A percentile compares a stretch with the other conserved stretches of the same genome.
Conservation (phyloP, 176 grass and related monocot species). For the Phoenix roebelenii region DNA sequence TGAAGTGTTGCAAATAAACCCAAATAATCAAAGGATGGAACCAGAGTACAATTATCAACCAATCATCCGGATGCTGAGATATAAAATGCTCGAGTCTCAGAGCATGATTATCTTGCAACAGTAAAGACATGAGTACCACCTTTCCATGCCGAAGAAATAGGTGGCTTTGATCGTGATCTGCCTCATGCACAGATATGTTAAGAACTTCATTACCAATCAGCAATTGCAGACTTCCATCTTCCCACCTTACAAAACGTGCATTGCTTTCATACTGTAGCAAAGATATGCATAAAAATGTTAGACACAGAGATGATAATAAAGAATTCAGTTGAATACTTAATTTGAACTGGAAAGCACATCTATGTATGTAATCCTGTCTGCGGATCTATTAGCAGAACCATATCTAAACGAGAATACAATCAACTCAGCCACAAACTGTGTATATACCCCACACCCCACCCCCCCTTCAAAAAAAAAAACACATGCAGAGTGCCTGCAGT, state of each 20-base stretch:
- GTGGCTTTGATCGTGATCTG: conserved; percentile 85
- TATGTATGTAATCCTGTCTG: too few relatives aligned
- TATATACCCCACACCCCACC: too few relatives aligned
- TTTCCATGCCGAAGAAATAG: conserved; percentile 85
- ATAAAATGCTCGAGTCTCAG: neutral
- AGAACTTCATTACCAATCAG: conserved; percentile 98
- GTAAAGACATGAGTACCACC: conserved; percentile 24
- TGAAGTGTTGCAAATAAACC: too few relatives aligned
- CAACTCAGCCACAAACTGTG: too few relatives aligned
- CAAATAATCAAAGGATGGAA: neutral
- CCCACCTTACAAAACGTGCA: conserved; percentile 96
- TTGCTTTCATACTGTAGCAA: conserved; percentile 76
- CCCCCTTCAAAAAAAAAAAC: too few relatives aligned
- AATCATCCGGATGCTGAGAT: neutral
- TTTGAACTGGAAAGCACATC: too few relatives aligned
- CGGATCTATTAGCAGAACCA: too few relatives aligned
- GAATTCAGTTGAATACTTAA: too few relatives aligned
- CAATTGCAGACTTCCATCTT: conserved; percentile 88
- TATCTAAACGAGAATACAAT: too few relatives aligned
- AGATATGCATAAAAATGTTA: conserved; percentile 23
- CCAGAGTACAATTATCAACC: neutral
- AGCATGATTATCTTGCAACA: neutral
- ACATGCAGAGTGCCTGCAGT: too few relatives aligned
- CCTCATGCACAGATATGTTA: conserved; percentile 93
- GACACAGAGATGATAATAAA: conserved; percentile 9